These are phyloP conservation scores for barrel medic (Medicago truncatula) DNA, from an alignment of 306 rosid genomes.

Conservation along the genomic window DNA sequence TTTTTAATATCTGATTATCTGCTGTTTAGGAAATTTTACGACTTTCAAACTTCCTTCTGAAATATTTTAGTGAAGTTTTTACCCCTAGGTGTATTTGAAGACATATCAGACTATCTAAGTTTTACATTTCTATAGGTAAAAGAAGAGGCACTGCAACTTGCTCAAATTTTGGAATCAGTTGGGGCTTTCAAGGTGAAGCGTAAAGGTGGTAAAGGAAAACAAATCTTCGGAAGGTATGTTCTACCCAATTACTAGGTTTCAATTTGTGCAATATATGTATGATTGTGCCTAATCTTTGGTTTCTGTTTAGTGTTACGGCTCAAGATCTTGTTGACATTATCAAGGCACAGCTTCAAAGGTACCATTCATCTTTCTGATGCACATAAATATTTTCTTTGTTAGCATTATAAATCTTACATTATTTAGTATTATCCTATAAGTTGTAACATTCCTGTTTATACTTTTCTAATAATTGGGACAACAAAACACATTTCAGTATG, in stretches of 20 bases:
- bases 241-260: conserved; percentile 20
- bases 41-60: conserved; percentile 12
- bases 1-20: conserved; percentile 10
- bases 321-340: conserved; percentile 98
- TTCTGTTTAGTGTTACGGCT: conserved; percentile 74
- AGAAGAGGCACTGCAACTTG: conserved; percentile 96
- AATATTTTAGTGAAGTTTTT: not conserved
- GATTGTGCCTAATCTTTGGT: conserved; percentile 44
- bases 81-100: conserved; percentile 4
- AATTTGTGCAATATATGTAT: conserved; percentile 17
- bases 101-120: conserved; percentile 8
- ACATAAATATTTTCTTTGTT: conserved; percentile 1
- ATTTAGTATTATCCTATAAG: conserved; percentile 11
- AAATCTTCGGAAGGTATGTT: conserved; percentile 81
- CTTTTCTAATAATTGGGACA: not conserved
- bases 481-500: not conserved
- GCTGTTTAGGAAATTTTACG: not conserved
- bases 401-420: conserved; percentile 31
- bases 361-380: conserved; percentile 29
- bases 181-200: conserved; percentile 97
- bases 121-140: conserved; percentile 63
- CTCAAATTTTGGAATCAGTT: conserved; percentile 80
- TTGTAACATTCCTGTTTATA: not conserved
- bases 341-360: conserved; percentile 97
- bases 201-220: conserved; percentile 97